Base-by-base conservation (phyloP, 495 filamentous ascomycete species). In the Neurospora intermedia region DNA sequence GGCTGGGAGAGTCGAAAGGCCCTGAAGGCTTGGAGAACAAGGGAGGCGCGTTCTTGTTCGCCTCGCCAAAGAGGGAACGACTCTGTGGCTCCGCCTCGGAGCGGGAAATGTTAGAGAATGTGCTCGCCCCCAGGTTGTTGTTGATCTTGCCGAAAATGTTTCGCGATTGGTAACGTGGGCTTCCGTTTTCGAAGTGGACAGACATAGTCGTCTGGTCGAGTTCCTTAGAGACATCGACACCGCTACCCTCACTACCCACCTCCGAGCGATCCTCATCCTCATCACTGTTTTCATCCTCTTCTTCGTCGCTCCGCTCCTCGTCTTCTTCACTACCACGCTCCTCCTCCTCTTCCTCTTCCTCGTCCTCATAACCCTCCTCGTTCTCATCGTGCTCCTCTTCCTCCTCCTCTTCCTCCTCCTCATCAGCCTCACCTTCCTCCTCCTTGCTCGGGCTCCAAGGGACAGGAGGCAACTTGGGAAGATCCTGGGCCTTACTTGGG, bases 1-100 rank as follows among this genome's bases (percentile, higher is more conserved):
- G 93, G 75, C 93, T 96, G 15, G 93, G 93, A 11, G 93, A 96
- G 27, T 41, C 92, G 88, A 48, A 91, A 91, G 71, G 88, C 89
- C 48, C 81, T 87, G 69, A 84, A 39, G 90, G 88, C 54, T 88
- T 87, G 8, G 90, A 87, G 75, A 90, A 81, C 66, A 86, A 74
- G 16, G 90, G 84, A 66, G 78, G 78, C n/a, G 86, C 84, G 69
- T 80, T 79, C 31, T 83, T 86, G 20, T 80, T 74, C 39, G 92
- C 83, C 75, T 93, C 91, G n/a, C 91, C 91, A 78, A 94, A 93
- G 54, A 91, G 82, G 69, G 81, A 75, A 38, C 83, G 83, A 31
- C 75, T 74, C 45, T 77, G 83, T 72, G 77, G 81, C 73, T 83
- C 81, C 8, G 80, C 83, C 35, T 84, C 84, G 9, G 81, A 83